phyloP scores from a whole-genome alignment of 345 rosid genomes.

The Clarkia xantiana region DNA sequence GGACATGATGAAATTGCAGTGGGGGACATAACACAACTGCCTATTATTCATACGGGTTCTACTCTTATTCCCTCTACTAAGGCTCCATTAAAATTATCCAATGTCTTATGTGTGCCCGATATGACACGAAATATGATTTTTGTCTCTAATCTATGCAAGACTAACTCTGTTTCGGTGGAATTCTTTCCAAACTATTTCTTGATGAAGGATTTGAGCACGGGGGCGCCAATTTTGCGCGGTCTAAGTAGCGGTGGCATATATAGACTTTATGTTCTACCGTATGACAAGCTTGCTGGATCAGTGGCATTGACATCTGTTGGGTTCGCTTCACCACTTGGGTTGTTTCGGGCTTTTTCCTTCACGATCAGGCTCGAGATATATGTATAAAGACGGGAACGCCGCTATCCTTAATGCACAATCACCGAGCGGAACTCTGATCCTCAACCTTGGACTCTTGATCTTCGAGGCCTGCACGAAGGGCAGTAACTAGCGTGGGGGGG shows the following conservation, averaged over 20 bases:
- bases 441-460: too few species aligned
- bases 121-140: constrained; percentile 2
- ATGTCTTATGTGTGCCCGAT: not conserved
- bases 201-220: constrained; percentile 4
- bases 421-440: too few species aligned
- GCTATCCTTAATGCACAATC: too few species aligned
- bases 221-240: not conserved
- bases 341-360: too few species aligned
- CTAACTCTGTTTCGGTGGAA: not conserved
- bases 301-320: not conserved
- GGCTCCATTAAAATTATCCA: not conserved
- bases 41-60: constrained; percentile 8
- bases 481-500: too few species aligned
- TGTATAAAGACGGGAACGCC: too few species aligned
- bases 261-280: not conserved
- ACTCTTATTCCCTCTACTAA: not conserved
- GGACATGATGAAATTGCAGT: constrained; percentile 1
- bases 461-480: too few species aligned
- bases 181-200: too few species aligned
- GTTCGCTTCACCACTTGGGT: too few species aligned
- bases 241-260: not conserved
- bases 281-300: not conserved
- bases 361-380: too few species aligned
- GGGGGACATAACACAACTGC: constrained; percentile 1
- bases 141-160: constrained; percentile 1